A percentile compares a stretch with the other conserved stretches of the same genome.
Evolutionary conservation across 2,329 filamentous ascomycete genomes (phyloP).

Genomic region (Emmonsiellopsis sp.): DNA sequence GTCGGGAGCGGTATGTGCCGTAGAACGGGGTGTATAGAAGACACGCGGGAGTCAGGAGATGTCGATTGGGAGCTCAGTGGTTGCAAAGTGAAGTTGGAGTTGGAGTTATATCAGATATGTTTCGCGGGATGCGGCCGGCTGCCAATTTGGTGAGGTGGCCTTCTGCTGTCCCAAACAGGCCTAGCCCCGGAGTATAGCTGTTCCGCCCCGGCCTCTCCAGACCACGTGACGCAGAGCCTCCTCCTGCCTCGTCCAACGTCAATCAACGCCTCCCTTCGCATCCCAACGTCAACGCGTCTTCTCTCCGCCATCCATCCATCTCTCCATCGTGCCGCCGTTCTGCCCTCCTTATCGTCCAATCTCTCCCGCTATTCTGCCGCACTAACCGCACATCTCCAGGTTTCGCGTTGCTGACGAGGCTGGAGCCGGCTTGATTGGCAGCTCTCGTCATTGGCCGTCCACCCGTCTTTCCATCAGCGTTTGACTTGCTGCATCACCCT

Average conservation of each 20-base stretch:
- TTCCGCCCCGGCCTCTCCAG: neutral
- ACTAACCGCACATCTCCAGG: neutral
- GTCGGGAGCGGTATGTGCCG: neutral
- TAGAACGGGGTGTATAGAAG: too few species aligned
- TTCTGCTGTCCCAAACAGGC: slow-evolving; percentile 1
- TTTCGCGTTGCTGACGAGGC: neutral
- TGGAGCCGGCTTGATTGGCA: neutral
- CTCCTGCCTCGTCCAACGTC: neutral
- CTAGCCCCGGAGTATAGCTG: slow-evolving; percentile 1
- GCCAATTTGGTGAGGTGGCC: slow-evolving; percentile 4
- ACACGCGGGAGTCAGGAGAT: too few species aligned
- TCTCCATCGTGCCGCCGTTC: neutral
- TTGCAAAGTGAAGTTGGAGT: neutral
- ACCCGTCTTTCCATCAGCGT: neutral
- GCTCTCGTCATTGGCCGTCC: neutral
- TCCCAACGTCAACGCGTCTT: too few species aligned
- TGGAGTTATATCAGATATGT: neutral
- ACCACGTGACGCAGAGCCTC: neutral
- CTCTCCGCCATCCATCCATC: too few species aligned
- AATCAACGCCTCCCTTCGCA: too few species aligned
- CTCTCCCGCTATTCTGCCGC: neutral
- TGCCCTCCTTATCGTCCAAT: neutral
- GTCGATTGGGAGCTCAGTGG: too few species aligned
- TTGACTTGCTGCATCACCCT: neutral
- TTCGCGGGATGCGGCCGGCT: too few species aligned